Percentiles rank a stretch among this genome's conserved stretches.
phyloP scores from a whole-genome alignment of 2,329 filamentous ascomycete genomes.

The Ophiostoma sp. region DNA sequence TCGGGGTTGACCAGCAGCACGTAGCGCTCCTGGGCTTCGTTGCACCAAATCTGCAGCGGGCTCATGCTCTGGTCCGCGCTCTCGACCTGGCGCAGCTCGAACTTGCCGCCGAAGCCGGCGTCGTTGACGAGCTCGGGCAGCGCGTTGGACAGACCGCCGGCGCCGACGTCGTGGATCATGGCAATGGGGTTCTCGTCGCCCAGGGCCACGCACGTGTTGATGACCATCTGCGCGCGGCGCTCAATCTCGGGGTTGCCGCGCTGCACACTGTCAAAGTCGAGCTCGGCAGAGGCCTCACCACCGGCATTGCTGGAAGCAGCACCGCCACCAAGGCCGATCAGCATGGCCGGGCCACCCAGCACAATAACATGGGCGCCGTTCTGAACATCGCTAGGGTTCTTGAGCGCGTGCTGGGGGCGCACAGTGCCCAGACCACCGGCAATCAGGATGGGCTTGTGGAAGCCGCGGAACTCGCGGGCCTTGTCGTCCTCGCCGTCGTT shows the following conservation, averaged over 20 bases:
- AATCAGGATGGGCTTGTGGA: slow-evolving; percentile 98
- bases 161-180: slow-evolving; percentile 96
- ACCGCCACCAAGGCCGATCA: slow-evolving; percentile 92
- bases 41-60: slow-evolving; percentile 96
- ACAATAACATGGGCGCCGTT: slow-evolving; percentile 89
- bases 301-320: slow-evolving; percentile 88
- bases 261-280: slow-evolving; percentile 97
- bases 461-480: slow-evolving; percentile 69
- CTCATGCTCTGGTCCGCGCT: slow-evolving; percentile 88
- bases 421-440: slow-evolving; percentile 93
- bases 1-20: slow-evolving; percentile 82
- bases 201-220: slow-evolving; percentile 84
- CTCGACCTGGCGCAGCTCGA: slow-evolving; percentile 91
- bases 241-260: slow-evolving; percentile 96
- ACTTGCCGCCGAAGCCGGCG: slow-evolving; percentile 81
- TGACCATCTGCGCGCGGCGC: slow-evolving; percentile 92
- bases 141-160: slow-evolving; percentile 70
- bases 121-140: slow-evolving; percentile 88
- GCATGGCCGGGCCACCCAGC: slow-evolving; percentile 91
- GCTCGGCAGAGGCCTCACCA: slow-evolving; percentile 79
- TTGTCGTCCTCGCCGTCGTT: slow-evolving; percentile 45
- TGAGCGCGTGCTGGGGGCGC: slow-evolving; percentile 82
- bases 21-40: slow-evolving; percentile 93
- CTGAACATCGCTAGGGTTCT: slow-evolving; percentile 70
- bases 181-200: slow-evolving; percentile 83